Evolutionary conservation across 176 grass and related monocot genomes (phyloP).

Genomic region (Phoenix dactylifera): DNA sequence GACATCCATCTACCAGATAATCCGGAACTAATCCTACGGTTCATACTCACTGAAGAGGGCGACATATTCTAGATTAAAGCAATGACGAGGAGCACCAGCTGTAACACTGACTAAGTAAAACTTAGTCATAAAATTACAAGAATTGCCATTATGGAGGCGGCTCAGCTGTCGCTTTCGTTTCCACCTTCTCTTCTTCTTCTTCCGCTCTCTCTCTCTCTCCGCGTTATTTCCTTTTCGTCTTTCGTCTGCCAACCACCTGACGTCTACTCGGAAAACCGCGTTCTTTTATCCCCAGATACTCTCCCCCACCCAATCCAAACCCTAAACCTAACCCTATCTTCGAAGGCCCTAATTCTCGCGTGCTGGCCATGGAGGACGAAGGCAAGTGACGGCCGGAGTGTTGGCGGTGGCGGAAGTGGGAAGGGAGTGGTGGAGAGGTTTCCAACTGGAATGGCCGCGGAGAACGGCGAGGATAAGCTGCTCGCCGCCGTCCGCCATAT

Average conservation of each 20-base stretch:
- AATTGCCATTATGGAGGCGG: slow-evolving; percentile 1
- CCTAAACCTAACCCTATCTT: not conserved
- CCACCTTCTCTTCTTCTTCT: not conserved
- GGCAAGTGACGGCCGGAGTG: too few relatives aligned
- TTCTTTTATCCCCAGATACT: not conserved
- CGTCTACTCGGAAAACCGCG: not conserved
- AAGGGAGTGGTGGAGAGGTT: not conserved
- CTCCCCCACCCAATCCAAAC: too few relatives aligned
- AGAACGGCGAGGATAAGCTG: slow-evolving; percentile 95
- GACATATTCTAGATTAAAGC: too few relatives aligned
- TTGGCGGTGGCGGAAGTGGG: not conserved
- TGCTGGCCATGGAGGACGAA: too few relatives aligned
- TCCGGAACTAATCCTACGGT: too few relatives aligned
- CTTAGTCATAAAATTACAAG: not conserved
- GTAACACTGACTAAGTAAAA: too few relatives aligned
- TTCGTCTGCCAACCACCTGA: too few relatives aligned
- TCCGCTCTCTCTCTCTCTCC: not conserved
- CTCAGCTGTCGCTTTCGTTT: slow-evolving; percentile 19
- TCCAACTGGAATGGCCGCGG: slow-evolving; percentile 38
- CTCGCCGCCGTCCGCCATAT: slow-evolving; percentile 89
- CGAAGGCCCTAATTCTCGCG: not conserved
- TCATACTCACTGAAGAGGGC: too few relatives aligned
- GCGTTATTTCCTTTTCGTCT: not conserved
- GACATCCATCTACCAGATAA: too few relatives aligned
- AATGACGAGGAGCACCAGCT: too few relatives aligned